Base-by-base conservation (phyloP, 2,329 filamentous ascomycete genomes). In the Pseudogymnoascus sp. region DNA sequence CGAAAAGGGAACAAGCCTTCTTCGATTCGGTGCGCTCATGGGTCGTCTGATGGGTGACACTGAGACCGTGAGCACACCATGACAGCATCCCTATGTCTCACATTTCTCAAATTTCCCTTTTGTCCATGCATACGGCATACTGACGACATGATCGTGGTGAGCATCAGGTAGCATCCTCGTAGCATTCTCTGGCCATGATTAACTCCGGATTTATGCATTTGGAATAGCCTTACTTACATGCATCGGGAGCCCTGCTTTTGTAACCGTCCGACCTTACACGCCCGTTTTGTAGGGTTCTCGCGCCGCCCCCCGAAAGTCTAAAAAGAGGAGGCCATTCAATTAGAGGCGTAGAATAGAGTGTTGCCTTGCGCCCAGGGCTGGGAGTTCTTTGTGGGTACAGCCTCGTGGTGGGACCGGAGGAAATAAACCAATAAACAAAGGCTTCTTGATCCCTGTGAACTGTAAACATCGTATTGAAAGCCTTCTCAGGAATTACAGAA, bases 241-340 rank as follows among this genome's bases (percentile, higher is more conserved):
- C 23, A 52, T 52, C 41, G 41, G 41, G 41, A 30, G 41, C 41
- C 41, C 41, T 52, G 41, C 41, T 26, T 52, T 52, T 52, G 23
- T 52, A 26, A 6, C 26, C 23, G 41, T 52, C 41, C 41, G 23
- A 30, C 41, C n/a, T 52, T 52, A n/a, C 7, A 30, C 41, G 41
- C 41, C 41, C 41, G 41, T 52, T 52, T 52, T 52, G 41, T 52
- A 52, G 41, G 41, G 41, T 52, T 48, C 41, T 52, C 41, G 41
- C 26, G 41, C 41, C 41, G 41, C 41, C 41, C 41, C 41, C 41
- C 41, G 41, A 52, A 52, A 52, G 41, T 52, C n/a, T 52, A 52
- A 52, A 52, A 52, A 3, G 23, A 18, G n/a, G n/a, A 18, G n/a
- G 23, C 41, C 15, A 8, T 52, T 52, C 41, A 28, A 52, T 18